These are phyloP conservation scores for Monilinia fructicola DNA, from an alignment of 2,329 filamentous ascomycete genomes.

Conservation along the genomic window DNA sequence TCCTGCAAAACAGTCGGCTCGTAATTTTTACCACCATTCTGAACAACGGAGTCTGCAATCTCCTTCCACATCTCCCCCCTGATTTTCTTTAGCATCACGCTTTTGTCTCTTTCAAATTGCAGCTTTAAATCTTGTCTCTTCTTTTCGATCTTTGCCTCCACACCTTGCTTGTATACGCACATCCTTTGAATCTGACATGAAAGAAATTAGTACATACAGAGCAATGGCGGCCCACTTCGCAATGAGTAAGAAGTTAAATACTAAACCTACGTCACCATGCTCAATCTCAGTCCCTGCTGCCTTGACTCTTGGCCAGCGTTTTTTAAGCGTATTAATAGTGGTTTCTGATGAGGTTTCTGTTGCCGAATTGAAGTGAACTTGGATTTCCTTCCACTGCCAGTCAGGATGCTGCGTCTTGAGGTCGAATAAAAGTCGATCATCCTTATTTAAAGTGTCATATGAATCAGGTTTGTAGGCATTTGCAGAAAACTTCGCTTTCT, in stretches of 20 bases:
- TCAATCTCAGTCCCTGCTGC: neutral
- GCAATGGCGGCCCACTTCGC: no score
- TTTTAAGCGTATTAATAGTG: neutral
- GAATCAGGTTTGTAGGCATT: conserved; percentile 1
- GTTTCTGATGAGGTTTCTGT: neutral
- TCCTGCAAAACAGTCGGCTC: neutral
- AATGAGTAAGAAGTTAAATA: rapidly evolving
- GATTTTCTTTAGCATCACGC: neutral
- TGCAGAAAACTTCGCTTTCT: neutral
- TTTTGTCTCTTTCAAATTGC: conserved; percentile 1
- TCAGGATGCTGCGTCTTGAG: neutral
- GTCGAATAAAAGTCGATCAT: conserved; percentile 7
- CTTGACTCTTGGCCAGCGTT: conserved; percentile 6
- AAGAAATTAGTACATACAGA: neutral
- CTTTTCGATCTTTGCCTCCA: neutral
- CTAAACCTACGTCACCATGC: conserved; percentile 1
- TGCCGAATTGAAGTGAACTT: neutral
- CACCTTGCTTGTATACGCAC: conserved; percentile 2
- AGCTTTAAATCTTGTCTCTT: no score
- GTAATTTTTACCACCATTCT: conserved; percentile 1
- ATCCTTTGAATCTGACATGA: neutral
- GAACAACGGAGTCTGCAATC: neutral
- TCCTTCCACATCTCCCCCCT: neutral
- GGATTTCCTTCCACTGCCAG: neutral
- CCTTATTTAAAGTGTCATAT: neutral